Evolutionary conservation across 1,284 basidiomycete species (phyloP), one percentile per base, ranked within the genome.

Genomic region (Dichomitus squalens): DNA sequence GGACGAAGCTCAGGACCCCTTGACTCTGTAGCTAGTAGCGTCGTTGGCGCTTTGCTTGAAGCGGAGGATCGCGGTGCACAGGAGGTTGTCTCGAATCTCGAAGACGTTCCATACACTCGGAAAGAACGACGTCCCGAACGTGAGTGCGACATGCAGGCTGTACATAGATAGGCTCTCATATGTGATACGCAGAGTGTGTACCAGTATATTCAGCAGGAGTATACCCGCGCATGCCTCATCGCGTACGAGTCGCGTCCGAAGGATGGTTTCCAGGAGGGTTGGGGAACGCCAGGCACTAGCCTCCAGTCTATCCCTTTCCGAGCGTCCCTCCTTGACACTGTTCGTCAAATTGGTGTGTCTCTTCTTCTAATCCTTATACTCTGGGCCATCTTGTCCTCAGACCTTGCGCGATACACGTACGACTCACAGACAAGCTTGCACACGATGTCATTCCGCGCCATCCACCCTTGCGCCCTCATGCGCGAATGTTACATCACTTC

Each of bases 231-330:
- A 23, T 90, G 90, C 64, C 77, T 93, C 41, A 83, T 94, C 59
- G 81, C 88, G 14, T 85, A 90, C 70, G 85, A 92, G 66, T 87
- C 88, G 12, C 81, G 88, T 60, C 92, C 93, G 11, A 87, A 84
- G 64, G 83, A 85, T 44, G 83, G 81, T 1, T 75, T 77, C 58
- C 92, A 92, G 64, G 84, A 88, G 58, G 93, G 93, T 12, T 95
- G 92, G 92, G 92, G 92, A 16, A 75, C 79, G 63, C 91, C 87
- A 57, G 88, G 84, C 18, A 85, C 84, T 1, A 79, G 79, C 61
- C 81, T 83, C 66, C 80, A 77, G 21, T 84, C 80, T 21, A 72
- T 86, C 18, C 79, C 82, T 36, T 90, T 90, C 66, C 82, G 88
- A 41, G 81, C 82, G 31, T 72, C 78, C 6, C 76, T 92, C 14